Evolutionary conservation across 495 filamentous ascomycete species (phyloP).

Genomic region (Penicillium subrubescens): DNA sequence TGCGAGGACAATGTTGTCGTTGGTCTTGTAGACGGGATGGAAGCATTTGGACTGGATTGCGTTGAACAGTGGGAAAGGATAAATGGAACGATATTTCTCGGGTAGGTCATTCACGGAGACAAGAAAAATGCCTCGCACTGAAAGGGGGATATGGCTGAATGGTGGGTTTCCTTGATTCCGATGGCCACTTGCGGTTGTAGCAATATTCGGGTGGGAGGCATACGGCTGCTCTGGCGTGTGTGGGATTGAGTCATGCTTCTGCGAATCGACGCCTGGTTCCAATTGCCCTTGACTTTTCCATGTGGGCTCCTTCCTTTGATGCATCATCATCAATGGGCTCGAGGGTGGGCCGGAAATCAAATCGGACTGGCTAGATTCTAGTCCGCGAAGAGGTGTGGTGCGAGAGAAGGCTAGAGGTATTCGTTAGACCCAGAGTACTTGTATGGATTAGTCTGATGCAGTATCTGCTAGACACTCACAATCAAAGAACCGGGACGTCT

Average conservation of each 20-base stretch:
- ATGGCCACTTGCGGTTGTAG: background rate
- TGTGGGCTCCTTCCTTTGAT: slow-evolving; percentile 6
- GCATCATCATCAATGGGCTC: slow-evolving; percentile 36
- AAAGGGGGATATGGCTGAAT: slow-evolving; percentile 35
- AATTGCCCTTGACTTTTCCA: background rate
- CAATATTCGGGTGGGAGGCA: background rate
- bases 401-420: slow-evolving; percentile 20
- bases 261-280: background rate
- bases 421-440: slow-evolving; percentile 10
- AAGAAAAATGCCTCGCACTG: slow-evolving; percentile 70
- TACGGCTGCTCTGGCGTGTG: background rate
- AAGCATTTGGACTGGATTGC: slow-evolving; percentile 92
- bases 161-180: slow-evolving; percentile 3
- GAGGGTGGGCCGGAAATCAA: slow-evolving; percentile 24
- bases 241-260: slow-evolving; percentile 2
- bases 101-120: slow-evolving; percentile 73
- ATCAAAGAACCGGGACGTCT: slow-evolving; percentile 34
- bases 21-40: slow-evolving; percentile 64
- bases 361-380: slow-evolving; percentile 35
- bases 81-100: slow-evolving; percentile 74
- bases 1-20: slow-evolving; percentile 85
- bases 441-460: background rate
- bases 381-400: slow-evolving; percentile 25
- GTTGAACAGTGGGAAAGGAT: slow-evolving; percentile 84
- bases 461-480: slow-evolving; percentile 23